Evolutionary conservation across 2,329 filamentous ascomycete genomes (phyloP), one percentile per base, ranked within the genome.

Genomic region (Elsinoe arachidis): DNA sequence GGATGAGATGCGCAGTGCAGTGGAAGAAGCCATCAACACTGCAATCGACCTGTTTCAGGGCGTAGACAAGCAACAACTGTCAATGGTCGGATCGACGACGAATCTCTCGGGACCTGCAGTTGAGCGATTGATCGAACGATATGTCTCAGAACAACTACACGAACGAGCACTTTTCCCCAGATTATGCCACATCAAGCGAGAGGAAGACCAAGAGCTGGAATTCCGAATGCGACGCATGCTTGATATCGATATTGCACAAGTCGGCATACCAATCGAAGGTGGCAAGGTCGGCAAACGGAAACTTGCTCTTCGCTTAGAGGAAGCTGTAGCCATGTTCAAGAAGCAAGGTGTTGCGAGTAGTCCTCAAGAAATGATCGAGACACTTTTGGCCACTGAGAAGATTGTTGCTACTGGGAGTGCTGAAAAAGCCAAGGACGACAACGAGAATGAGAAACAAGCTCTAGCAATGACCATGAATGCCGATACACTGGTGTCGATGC

Each of bases 41-140:
- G 93, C 91, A 0, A 97, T 99, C 63, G 93, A 99, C 66, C 79
- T 97, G 1, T 99, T 99, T 63, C 92, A 97, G 66, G 85, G 85
- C 59, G 92, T 99, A 5, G 93, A 99, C 69, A 96, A 96, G 70
- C 89, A 95, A 66, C 93, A 97, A 66, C 76, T 99, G 26, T 96
- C 92, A 2, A 79, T 95, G 35, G 78, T 99, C 3, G 93, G 91
- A 15, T 88, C 91, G 3, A 96, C 90, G 1, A 99, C 95, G 1
- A 90, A 96, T 68, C 75, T 99, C 54, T 97, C 93, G 0, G 92
- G 93, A 0, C 89, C 91, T 1, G 75, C 95, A 7, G 91, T 99
- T 1, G 95, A 99, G 73, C 85, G 88, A 60, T 79, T 99, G 65
- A 96, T 99, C 62, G 93, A 99, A 72, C 85, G 90, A 49, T 96